These are phyloP conservation scores for Nyctanthes arbortristis DNA, from an alignment of 257 asterid genomes.

Conservation along the genomic window DNA sequence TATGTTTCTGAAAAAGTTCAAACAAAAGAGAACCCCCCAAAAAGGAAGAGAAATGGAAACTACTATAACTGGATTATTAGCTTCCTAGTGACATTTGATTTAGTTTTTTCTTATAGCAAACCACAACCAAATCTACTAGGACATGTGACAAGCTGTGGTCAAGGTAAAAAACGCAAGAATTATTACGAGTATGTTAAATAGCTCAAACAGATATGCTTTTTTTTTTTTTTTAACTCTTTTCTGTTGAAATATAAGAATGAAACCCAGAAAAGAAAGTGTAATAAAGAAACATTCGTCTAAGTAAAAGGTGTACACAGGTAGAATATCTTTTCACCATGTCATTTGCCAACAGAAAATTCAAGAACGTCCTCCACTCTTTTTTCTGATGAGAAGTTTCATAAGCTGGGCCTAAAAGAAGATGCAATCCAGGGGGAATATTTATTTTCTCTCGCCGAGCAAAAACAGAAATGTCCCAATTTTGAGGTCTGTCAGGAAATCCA, in stretches of 20 bases:
- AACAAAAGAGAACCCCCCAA: slow-evolving; percentile 1
- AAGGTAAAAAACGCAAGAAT: background rate
- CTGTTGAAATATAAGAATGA: slow-evolving; percentile 10
- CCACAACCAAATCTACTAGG: background rate
- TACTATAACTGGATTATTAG: background rate
- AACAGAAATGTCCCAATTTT: slow-evolving; percentile 43
- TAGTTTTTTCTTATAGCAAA: background rate
- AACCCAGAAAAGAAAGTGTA: background rate
- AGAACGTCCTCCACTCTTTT: slow-evolving; percentile 59
- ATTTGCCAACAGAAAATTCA: slow-evolving; percentile 38
- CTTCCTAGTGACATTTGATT: background rate
- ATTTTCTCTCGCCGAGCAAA: slow-evolving; percentile 29
- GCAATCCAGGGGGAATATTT: slow-evolving; percentile 35
- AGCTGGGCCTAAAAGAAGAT: slow-evolving; percentile 45
- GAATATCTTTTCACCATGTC: slow-evolving; percentile 43
- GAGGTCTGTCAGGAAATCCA: slow-evolving; percentile 42
- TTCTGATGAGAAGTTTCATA: slow-evolving; percentile 51
- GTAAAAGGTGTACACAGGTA: background rate
- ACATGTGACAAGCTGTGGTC: background rate
- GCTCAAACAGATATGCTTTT: background rate
- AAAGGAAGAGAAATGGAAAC: background rate
- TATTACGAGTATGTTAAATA: background rate
- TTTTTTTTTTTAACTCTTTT: slow-evolving; percentile 1
- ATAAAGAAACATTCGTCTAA: background rate
- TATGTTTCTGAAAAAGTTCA: slow-evolving; percentile 2